Conservation (phyloP, 2,329 filamentous ascomycete genomes). For the Mollisia scopiformis region DNA sequence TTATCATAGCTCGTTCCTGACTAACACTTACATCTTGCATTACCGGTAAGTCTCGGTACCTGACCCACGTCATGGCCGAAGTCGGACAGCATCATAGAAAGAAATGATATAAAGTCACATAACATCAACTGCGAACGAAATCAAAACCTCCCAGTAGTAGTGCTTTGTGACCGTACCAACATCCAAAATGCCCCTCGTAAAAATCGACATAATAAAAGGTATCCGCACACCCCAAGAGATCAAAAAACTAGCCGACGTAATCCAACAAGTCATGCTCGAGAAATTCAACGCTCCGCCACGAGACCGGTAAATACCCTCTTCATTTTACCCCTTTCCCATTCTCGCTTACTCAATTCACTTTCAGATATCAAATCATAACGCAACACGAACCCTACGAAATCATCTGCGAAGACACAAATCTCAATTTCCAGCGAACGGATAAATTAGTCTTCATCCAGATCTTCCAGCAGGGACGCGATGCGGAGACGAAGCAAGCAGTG, state of each 20-base stretch:
- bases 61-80: slow-evolving; percentile 6
- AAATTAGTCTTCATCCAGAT: slow-evolving; percentile 16
- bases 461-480: slow-evolving; percentile 19
- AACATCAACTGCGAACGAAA: background rate
- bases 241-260: slow-evolving; percentile 15
- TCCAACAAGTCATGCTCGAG: slow-evolving; percentile 17
- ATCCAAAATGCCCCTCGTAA: slow-evolving; percentile 19
- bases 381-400: slow-evolving; percentile 23
- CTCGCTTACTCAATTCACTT: too few species aligned
- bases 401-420: slow-evolving; percentile 20
- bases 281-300: slow-evolving; percentile 21
- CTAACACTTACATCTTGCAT: background rate
- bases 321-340: background rate
- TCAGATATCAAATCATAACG: slow-evolving; percentile 23
- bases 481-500: slow-evolving; percentile 16
- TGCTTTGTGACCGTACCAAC: background rate
- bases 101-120: background rate
- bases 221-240: slow-evolving; percentile 15
- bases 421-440: slow-evolving; percentile 12
- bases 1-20: background rate
- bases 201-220: slow-evolving; percentile 16
- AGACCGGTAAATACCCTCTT: slow-evolving; percentile 10
- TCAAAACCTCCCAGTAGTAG: background rate
- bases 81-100: slow-evolving; percentile 5
- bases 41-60: background rate